Evolutionary conservation across 2,329 filamentous ascomycete genomes (phyloP).

Genomic region (Alternaria ventricosa): DNA sequence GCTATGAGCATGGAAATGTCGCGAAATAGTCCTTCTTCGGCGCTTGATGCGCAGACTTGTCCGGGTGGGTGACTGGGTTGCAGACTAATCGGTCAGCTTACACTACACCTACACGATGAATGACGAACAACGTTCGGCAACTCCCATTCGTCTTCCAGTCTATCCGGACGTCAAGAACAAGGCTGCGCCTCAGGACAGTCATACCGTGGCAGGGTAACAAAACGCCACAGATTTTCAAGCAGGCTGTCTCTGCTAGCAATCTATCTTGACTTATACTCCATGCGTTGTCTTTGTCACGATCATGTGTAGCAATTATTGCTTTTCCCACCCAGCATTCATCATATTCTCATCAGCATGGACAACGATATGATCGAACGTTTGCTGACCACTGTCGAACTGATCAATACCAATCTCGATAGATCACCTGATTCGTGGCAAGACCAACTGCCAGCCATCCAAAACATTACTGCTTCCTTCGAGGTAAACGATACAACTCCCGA

Average conservation of each 20-base stretch:
- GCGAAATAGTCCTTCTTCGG: not conserved
- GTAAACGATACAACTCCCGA: constrained; percentile 23
- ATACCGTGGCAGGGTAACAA: not conserved
- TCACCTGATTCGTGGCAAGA: constrained; percentile 41
- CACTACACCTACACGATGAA: not conserved
- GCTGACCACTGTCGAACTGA: constrained; percentile 38
- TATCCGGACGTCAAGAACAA: not conserved
- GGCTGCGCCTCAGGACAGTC: not conserved
- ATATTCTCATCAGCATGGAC: constrained; percentile 18
- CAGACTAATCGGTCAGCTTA: not conserved
- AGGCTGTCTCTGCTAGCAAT: not conserved
- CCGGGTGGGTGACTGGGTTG: not conserved
- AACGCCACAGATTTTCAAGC: not conserved
- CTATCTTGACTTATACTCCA: not conserved
- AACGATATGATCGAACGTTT: constrained; percentile 16
- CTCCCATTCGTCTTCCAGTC: not conserved
- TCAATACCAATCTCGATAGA: constrained; percentile 41
- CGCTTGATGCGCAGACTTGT: not conserved
- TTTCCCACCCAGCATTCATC: not conserved
- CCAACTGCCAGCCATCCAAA: constrained; percentile 29
- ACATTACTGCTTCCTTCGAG: constrained; percentile 24
- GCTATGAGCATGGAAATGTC: not conserved
- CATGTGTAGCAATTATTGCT: not conserved
- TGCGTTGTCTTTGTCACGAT: not conserved
- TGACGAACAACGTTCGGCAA: not conserved